Evolutionary conservation across 2,329 filamentous ascomycete species (phyloP).

Genomic region (Oidium heveae): DNA sequence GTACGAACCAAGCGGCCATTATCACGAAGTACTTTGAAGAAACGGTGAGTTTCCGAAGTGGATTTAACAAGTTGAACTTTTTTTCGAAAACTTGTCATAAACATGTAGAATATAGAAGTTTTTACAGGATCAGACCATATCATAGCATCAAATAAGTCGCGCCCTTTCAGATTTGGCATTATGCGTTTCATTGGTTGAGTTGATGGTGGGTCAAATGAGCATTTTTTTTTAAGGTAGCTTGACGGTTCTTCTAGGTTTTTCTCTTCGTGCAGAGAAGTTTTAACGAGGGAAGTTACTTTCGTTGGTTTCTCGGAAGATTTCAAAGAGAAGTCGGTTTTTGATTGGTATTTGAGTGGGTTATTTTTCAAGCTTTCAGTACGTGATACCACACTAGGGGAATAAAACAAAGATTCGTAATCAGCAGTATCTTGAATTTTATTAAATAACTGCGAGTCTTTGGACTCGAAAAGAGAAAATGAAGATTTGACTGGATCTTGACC

Average conservation of each 20-base stretch:
- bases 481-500: neutral
- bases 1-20: conserved; percentile 42
- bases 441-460: neutral
- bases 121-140: conserved; percentile 43
- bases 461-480: neutral
- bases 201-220: neutral
- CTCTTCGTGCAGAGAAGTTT: neutral
- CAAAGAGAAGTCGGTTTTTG: neutral
- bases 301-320: neutral
- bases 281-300: neutral
- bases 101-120: conserved; percentile 48
- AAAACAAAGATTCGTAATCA: neutral
- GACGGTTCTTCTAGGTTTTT: neutral
- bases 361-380: neutral
- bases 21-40: conserved; percentile 41
- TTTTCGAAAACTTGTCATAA: conserved; percentile 40
- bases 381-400: neutral
- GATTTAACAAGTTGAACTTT: conserved; percentile 32
- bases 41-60: conserved; percentile 40
- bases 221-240: neutral
- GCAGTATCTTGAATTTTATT: neutral
- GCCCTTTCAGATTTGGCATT: conserved; percentile 39
- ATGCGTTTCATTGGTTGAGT: neutral
- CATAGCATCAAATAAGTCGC: conserved; percentile 44
- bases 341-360: neutral